Conservation (phyloP, 805 yeast species). For the Yamadazyma nakazawae region DNA sequence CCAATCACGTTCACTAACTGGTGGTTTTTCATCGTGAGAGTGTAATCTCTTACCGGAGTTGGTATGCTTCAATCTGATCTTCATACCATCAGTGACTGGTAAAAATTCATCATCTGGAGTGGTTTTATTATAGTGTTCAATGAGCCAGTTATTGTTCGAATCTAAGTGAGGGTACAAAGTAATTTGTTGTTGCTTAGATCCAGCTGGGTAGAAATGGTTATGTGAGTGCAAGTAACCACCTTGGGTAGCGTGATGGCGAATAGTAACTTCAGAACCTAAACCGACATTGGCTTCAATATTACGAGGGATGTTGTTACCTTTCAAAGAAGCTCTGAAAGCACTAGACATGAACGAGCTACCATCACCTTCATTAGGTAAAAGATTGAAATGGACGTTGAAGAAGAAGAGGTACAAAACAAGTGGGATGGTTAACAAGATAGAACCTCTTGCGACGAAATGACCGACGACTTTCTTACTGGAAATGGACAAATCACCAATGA, state of each 20-base stretch:
- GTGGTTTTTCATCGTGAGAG: slow-evolving; percentile 79
- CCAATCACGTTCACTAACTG: slow-evolving; percentile 76
- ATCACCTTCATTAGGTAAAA: slow-evolving; percentile 60
- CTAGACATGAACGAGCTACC: slow-evolving; percentile 71
- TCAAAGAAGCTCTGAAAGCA: slow-evolving; percentile 64
- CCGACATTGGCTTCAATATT: slow-evolving; percentile 66
- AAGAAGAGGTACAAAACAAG: slow-evolving; percentile 49
- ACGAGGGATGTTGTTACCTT: slow-evolving; percentile 58
- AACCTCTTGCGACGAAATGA: slow-evolving; percentile 52
- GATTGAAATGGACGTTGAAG: slow-evolving; percentile 61
- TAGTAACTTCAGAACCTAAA: slow-evolving; percentile 60
- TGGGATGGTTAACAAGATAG: slow-evolving; percentile 58
- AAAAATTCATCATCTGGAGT: slow-evolving; percentile 56
- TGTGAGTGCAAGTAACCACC: slow-evolving; percentile 89
- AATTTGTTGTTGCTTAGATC: slow-evolving; percentile 81
- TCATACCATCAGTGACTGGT: slow-evolving; percentile 64
- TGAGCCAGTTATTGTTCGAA: slow-evolving; percentile 65
- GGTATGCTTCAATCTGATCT: slow-evolving; percentile 63
- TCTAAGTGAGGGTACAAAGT: slow-evolving; percentile 80
- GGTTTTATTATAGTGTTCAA: slow-evolving; percentile 64
- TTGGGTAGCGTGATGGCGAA: slow-evolving; percentile 66
- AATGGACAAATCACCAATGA: slow-evolving; percentile 65
- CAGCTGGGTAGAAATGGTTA: slow-evolving; percentile 64
- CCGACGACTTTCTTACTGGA: slow-evolving; percentile 40
- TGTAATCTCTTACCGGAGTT: slow-evolving; percentile 65